A percentile compares a stretch with the other conserved stretches of the same genome.
These are phyloP conservation scores for Entoloma clypeatum DNA, from an alignment of 1,284 basidiomycete genomes.

Conservation along the genomic window DNA sequence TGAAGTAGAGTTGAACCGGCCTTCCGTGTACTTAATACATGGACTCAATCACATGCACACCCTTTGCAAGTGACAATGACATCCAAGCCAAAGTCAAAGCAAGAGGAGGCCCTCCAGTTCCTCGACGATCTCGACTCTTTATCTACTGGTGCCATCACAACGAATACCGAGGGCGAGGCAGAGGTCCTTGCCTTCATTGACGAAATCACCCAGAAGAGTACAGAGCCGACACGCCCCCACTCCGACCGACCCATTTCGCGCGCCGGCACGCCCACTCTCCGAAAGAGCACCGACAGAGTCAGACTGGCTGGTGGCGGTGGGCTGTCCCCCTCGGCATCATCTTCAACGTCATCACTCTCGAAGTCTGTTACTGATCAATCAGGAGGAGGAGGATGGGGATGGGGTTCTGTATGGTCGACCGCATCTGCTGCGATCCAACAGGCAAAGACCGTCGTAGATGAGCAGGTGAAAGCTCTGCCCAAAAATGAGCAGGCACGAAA, in stretches of 20 bases:
- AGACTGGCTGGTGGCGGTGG: constrained; percentile 53
- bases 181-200: constrained; percentile 91
- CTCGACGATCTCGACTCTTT: constrained; percentile 88
- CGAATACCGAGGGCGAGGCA: constrained; percentile 55
- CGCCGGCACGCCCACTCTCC: constrained; percentile 65
- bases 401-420: constrained; percentile 84
- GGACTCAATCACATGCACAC: constrained; percentile 17
- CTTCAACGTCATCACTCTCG: constrained; percentile 40
- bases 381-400: constrained; percentile 54
- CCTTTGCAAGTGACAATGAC: constrained; percentile 30
- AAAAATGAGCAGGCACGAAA: constrained; percentile 80
- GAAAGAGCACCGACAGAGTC: constrained; percentile 76
- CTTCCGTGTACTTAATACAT: no score
- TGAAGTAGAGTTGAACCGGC: constrained; percentile 19
- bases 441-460: constrained; percentile 84
- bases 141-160: constrained; percentile 25
- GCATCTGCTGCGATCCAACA: constrained; percentile 87
- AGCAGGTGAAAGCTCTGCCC: constrained; percentile 80
- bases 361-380: constrained; percentile 26
- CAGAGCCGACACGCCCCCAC: constrained; percentile 63
- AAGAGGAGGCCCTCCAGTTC: constrained; percentile 85
- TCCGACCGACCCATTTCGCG: constrained; percentile 61
- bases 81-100: constrained; percentile 74
- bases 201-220: constrained; percentile 88
- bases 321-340: constrained; percentile 32